Evolutionary conservation across 2,329 filamentous ascomycete genomes (phyloP).

Genomic region (Aspergillus costaricaensis): DNA sequence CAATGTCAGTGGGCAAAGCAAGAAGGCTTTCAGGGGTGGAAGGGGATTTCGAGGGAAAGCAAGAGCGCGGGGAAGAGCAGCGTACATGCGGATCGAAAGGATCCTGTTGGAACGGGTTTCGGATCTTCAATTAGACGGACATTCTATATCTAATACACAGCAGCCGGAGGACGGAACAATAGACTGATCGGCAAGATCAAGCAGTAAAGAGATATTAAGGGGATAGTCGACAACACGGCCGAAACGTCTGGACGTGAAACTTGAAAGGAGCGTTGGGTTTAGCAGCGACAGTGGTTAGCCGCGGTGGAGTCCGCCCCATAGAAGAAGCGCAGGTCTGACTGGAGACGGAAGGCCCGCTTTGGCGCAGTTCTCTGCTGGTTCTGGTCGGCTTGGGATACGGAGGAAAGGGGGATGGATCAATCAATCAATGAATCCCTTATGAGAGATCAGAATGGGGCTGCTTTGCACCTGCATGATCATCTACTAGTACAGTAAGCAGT

Average conservation of each 20-base stretch:
- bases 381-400: slow-evolving; percentile 1
- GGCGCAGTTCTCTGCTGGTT: slow-evolving; percentile 8
- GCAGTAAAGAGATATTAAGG: neutral
- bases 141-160: slow-evolving; percentile 3
- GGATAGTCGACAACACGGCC: neutral
- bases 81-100: slow-evolving; percentile 27
- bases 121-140: slow-evolving; percentile 2
- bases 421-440: no score
- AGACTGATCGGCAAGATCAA: neutral
- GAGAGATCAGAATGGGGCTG: no score
- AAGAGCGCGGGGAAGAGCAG: neutral
- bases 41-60: neutral
- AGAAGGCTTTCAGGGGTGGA: neutral
- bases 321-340: slow-evolving; percentile 12
- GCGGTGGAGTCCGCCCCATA: slow-evolving; percentile 34
- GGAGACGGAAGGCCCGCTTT: slow-evolving; percentile 29
- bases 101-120: slow-evolving; percentile 17
- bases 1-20: neutral
- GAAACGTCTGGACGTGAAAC: slow-evolving; percentile 21
- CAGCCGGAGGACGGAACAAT: neutral
- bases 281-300: slow-evolving; percentile 24
- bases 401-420: slow-evolving; percentile 12
- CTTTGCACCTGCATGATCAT: no score
- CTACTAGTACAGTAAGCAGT: no score
- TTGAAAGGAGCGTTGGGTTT: slow-evolving; percentile 25